Base-by-base conservation (phyloP, 805 yeast genomes). In the Wickerhamiella allomyrinae region DNA sequence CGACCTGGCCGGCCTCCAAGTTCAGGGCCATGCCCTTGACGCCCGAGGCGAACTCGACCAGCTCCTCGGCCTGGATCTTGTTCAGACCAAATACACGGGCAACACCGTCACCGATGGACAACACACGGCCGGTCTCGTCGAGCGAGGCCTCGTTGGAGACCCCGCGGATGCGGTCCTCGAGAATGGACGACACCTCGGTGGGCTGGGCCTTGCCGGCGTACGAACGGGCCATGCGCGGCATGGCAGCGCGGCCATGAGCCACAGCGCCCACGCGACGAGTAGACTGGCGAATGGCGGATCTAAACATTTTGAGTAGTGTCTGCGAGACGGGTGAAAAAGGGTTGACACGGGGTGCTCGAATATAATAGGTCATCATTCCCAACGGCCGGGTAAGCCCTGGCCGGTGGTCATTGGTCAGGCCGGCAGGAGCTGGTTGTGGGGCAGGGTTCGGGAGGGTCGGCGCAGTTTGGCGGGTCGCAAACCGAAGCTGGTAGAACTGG, bases 21-120 rank as follows among this genome's bases (percentile, higher is more conserved):
- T 91, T 91, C 67, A 91, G 78, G 64, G 98, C 97, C 99, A 91
- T 91, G 81, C 98, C 99, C 73, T 87, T 85, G 61, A 89, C 97
- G 76, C 99, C 98, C 48, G 98, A 85, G 49, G 95, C 75, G 75
- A 91, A 93, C 74, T 91, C 98, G 62, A 91, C 96, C 69, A 91
- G 78, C 75, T 91, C 99, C 76, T 91, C 98, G 66, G 98, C 98
- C 77, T 89, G 97, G 71, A 86, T 79, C 78, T 91, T 91, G 91
- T 87, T 91, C 62, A 91, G 76, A 74, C 99, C 99, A 74, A 83
- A 91, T 64, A 91, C 95, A 79, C 97, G 93, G 68, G 98, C 99
- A 67, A 91, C 91, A 91, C 99, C 99, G 72, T 91, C 99, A 82
- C 98, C 98, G 65, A 91, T 95, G 57, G 96, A 81, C 66, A 91